Percentiles rank a stretch among this genome's conserved stretches.
phyloP scores from a whole-genome alignment of 257 asterid species.

The Petunia secreta region DNA sequence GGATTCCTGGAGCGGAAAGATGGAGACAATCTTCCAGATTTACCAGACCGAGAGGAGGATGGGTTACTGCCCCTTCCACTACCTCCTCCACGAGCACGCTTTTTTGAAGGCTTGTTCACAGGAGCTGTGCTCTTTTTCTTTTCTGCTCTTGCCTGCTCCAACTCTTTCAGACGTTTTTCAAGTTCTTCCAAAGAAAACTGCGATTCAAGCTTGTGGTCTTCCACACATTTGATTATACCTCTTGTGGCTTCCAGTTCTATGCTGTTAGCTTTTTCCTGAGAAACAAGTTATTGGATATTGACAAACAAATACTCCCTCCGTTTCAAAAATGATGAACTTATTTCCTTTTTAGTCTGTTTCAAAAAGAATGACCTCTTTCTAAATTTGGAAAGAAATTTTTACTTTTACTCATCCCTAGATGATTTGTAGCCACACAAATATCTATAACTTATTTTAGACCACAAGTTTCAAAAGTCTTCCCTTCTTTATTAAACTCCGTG shows the following conservation, averaged over 20 bases:
- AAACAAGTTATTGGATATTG: not conserved
- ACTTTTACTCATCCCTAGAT: too few relatives aligned
- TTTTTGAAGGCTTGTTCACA: slow-evolving; percentile 26
- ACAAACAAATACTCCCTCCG: not conserved
- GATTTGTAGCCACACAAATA: too few relatives aligned
- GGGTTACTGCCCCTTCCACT: slow-evolving; percentile 20
- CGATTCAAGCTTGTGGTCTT: slow-evolving; percentile 34
- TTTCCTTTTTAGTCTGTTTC: too few relatives aligned
- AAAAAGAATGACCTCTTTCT: too few relatives aligned
- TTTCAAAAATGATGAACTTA: too few relatives aligned
- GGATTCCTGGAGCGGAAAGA: slow-evolving; percentile 26
- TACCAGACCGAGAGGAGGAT: slow-evolving; percentile 29
- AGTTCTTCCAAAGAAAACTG: slow-evolving; percentile 29
- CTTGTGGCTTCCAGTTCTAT: slow-evolving; percentile 32
- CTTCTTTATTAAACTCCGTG: too few relatives aligned
- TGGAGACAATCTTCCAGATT: slow-evolving; percentile 31
- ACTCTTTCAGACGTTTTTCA: slow-evolving; percentile 28
- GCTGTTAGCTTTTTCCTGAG: slow-evolving; percentile 37
- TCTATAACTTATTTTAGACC: too few relatives aligned
- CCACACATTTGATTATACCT: slow-evolving; percentile 37
- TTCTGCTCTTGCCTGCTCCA: slow-evolving; percentile 33
- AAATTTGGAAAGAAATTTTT: too few relatives aligned
- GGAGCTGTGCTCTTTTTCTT: slow-evolving; percentile 25
- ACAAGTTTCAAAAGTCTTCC: too few relatives aligned
- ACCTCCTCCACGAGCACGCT: slow-evolving; percentile 26